Percentiles rank a stretch among this genome's conserved stretches.
phyloP scores from a whole-genome alignment of 2,329 filamentous ascomycete genomes.

The Elsinoe arachidis region DNA sequence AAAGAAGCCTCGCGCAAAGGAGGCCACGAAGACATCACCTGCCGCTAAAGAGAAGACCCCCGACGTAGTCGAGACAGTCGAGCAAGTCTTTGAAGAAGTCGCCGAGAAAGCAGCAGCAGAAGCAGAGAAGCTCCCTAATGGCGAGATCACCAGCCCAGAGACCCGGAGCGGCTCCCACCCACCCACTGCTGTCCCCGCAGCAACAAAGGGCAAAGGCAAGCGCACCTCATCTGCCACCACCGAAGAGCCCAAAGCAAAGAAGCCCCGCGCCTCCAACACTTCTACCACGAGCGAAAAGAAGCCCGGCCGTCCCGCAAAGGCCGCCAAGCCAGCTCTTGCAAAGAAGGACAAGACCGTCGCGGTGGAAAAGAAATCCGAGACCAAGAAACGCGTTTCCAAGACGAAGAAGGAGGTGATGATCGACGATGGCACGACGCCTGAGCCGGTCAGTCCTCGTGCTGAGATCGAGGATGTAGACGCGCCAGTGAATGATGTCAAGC shows the following conservation, averaged over 20 bases:
- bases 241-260: neutral
- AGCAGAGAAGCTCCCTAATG: neutral
- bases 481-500: neutral
- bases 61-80: neutral
- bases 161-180: neutral
- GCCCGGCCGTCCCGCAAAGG: neutral
- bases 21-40: neutral
- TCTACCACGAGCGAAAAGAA: neutral
- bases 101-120: neutral
- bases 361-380: neutral
- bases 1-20: neutral
- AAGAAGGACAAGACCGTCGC: neutral
- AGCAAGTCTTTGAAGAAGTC: neutral
- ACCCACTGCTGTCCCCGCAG: neutral
- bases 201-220: neutral
- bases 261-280: neutral
- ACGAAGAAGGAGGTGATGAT: constrained; percentile 5
- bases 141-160: neutral
- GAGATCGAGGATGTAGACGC: constrained; percentile 7
- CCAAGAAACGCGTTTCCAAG: neutral
- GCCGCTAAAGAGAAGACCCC: neutral
- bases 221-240: neutral
- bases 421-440: constrained; percentile 4
- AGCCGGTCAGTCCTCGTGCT: neutral
- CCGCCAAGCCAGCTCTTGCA: neutral